A percentile compares a stretch with the other conserved stretches of the same genome.
Evolutionary conservation across 352 stramenopile species (phyloP).

Genomic region (Blastocystis sp.): DNA sequence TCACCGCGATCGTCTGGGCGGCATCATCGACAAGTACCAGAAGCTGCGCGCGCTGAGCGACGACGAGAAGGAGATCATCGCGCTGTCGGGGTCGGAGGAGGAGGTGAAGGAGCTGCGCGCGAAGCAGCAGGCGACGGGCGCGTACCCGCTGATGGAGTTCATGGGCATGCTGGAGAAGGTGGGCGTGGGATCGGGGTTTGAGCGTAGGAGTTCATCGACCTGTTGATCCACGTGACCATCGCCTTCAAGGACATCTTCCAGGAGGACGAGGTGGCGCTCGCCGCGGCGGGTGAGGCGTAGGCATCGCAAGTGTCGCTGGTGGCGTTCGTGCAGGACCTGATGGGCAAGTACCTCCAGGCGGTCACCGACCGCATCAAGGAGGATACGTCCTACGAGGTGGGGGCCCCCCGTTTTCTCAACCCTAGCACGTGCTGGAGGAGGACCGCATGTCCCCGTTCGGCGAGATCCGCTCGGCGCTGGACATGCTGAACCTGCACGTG

Average conservation of each 20-base stretch:
- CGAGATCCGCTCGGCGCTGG: constrained; percentile 12
- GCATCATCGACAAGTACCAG: constrained; percentile 54
- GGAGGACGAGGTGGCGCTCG: constrained; percentile 1
- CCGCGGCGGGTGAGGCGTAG: background rate
- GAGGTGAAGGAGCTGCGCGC: constrained; percentile 23
- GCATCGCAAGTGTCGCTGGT: constrained; percentile 27
- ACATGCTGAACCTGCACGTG: constrained; percentile 11
- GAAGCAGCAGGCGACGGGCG: constrained; percentile 30
- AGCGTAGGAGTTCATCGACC: constrained; percentile 52
- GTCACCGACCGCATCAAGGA: constrained; percentile 29
- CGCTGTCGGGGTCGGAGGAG: constrained; percentile 28
- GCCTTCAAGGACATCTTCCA: constrained; percentile 61
- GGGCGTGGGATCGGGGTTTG: background rate
- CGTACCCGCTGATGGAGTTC: constrained; percentile 55
- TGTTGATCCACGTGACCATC: constrained; percentile 26
- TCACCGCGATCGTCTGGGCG: background rate
- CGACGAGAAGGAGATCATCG: constrained; percentile 62
- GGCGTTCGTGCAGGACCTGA: constrained; percentile 32
- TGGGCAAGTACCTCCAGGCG: background rate
- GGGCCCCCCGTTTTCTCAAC: background rate
- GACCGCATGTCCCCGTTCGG: constrained; percentile 26
- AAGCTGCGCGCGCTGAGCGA: constrained; percentile 32
- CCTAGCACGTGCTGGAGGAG: constrained; percentile 36
- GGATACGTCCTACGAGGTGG: constrained; percentile 37
- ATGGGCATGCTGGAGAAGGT: constrained; percentile 53